Conservation (phyloP, 352 stramenopile genomes). For the Pythium phragmitis region DNA sequence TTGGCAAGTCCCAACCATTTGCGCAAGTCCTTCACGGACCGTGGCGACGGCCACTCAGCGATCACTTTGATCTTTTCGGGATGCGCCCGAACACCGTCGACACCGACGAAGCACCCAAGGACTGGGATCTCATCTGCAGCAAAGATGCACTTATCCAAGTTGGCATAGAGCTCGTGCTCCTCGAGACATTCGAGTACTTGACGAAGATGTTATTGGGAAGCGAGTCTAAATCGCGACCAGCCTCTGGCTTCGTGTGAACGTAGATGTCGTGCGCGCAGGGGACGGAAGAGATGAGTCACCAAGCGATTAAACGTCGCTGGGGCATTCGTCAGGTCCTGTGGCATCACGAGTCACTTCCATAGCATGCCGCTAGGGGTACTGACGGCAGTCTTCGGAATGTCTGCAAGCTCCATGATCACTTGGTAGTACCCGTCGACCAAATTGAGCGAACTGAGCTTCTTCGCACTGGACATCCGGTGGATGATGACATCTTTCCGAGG, state of each 20-base stretch:
- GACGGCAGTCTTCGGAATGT: conserved; percentile 11
- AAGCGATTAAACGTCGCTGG: conserved; percentile 39
- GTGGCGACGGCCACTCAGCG: conserved; percentile 7
- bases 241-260: conserved; percentile 19
- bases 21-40: conserved; percentile 7
- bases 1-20: conserved; percentile 21
- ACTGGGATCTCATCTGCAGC: conserved; percentile 26
- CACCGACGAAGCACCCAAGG: conserved; percentile 27
- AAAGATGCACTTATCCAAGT: conserved; percentile 31
- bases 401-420: neutral
- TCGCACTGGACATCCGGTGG: conserved; percentile 12
- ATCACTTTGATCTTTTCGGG: conserved; percentile 20
- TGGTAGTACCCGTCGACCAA: neutral
- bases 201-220: conserved; percentile 24
- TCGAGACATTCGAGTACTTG: conserved; percentile 27
- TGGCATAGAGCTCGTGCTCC: conserved; percentile 18
- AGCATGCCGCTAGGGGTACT: conserved; percentile 28
- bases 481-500: conserved; percentile 5
- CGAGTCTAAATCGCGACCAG: neutral
- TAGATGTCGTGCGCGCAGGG: conserved; percentile 29
- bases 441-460: neutral
- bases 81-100: conserved; percentile 20
- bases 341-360: conserved; percentile 32
- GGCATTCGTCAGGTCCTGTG: conserved; percentile 26
- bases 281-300: conserved; percentile 26